Percentiles rank a stretch among this genome's conserved stretches.
Evolutionary conservation across 2,329 filamentous ascomycete genomes (phyloP).

Genomic region (Macrophomina phaseolina): DNA sequence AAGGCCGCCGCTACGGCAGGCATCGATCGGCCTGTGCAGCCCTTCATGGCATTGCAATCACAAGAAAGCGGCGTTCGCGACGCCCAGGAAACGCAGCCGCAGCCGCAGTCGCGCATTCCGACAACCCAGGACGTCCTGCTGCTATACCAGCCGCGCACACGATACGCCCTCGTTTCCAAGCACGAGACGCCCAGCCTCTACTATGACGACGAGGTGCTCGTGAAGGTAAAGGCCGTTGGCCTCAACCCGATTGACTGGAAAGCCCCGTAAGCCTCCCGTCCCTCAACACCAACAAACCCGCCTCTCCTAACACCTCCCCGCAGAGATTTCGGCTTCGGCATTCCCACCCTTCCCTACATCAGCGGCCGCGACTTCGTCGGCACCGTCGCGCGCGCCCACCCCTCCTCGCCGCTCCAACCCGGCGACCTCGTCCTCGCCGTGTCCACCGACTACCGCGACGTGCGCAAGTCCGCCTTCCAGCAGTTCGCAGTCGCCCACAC

Average conservation of each 20-base stretch:
- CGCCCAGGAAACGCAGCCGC: not conserved
- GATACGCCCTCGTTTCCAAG: conserved; percentile 20
- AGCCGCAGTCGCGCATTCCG: not conserved
- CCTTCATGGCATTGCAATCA: not conserved
- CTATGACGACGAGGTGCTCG: conserved; percentile 59
- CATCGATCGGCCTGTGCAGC: not conserved
- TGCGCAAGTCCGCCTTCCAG: conserved; percentile 74
- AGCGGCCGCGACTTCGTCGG: conserved; percentile 74
- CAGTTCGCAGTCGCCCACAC: conserved; percentile 69
- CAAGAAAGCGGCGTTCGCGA: not conserved
- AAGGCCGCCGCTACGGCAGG: not conserved
- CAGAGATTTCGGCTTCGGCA: conserved; percentile 70
- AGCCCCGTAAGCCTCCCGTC: conserved; percentile 61
- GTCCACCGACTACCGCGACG: conserved; percentile 75
- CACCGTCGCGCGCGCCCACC: conserved; percentile 58
- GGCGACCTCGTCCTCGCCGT: conserved; percentile 59
- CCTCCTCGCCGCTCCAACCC: conserved; percentile 33
- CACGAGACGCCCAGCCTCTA: conserved; percentile 3
- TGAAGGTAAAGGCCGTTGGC: conserved; percentile 69
- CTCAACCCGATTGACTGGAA: conserved; percentile 82
- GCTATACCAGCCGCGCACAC: conserved; percentile 17
- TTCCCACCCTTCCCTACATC: conserved; percentile 71
- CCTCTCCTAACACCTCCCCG: not conserved
- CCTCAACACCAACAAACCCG: not conserved
- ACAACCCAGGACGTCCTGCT: conserved; percentile 22